phyloP scores from a whole-genome alignment of 495 filamentous ascomycete species.

The Penicillium nucicola region DNA sequence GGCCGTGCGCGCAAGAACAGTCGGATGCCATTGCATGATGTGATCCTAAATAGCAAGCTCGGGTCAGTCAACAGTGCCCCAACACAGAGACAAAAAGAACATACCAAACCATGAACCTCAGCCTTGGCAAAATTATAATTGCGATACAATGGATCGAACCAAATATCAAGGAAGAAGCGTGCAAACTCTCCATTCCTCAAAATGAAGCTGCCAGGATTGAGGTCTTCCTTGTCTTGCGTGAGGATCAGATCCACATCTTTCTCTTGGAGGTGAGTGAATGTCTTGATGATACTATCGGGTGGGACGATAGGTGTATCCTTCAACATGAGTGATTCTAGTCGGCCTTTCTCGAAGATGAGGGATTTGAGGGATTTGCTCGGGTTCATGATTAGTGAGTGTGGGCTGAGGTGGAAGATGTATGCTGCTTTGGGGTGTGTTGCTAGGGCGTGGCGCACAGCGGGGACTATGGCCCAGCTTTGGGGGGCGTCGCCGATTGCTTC shows the following conservation, averaged over 20 bases:
- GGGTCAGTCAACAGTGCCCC: neutral
- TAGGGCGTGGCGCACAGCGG: constrained; percentile 88
- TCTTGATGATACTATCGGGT: constrained; percentile 94
- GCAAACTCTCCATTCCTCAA: constrained; percentile 84
- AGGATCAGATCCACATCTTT: constrained; percentile 79
- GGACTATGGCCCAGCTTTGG: constrained; percentile 71
- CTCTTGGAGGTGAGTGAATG: constrained; percentile 74
- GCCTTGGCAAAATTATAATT: constrained; percentile 95
- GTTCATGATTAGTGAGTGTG: constrained; percentile 88
- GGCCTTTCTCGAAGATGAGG: constrained; percentile 63
- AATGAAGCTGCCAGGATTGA: constrained; percentile 75
- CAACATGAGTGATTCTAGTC: constrained; percentile 76
- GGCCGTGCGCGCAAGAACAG: constrained; percentile 82
- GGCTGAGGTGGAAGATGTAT: constrained; percentile 83
- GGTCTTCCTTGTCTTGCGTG: constrained; percentile 80
- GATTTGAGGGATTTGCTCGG: constrained; percentile 64
- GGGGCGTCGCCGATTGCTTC: constrained; percentile 59
- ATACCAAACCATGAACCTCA: constrained; percentile 84
- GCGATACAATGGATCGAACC: constrained; percentile 93
- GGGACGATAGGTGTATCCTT: constrained; percentile 85
- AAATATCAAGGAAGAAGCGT: constrained; percentile 87
- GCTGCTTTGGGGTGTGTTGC: constrained; percentile 66
- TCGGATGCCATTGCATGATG: constrained; percentile 98
- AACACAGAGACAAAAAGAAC: neutral
- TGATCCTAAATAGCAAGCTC: constrained; percentile 59